phyloP scores from a whole-genome alignment of 2,329 filamentous ascomycete species.

The Amesomyces nigricolor region DNA sequence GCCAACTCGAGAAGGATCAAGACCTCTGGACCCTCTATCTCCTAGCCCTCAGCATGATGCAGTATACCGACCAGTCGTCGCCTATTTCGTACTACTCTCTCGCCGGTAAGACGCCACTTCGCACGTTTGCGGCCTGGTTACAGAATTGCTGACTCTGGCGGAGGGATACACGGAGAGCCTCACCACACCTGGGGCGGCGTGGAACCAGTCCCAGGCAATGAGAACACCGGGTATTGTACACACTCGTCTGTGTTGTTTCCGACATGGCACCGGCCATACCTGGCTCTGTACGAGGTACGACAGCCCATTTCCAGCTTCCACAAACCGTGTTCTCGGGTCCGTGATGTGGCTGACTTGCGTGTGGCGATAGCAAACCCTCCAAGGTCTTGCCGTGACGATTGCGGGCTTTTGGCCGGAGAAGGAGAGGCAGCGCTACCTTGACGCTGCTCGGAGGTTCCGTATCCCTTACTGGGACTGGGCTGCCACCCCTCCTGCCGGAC shows the following conservation, averaged over 20 bases:
- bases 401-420: slow-evolving; percentile 44
- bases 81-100: slow-evolving; percentile 73
- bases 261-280: slow-evolving; percentile 78
- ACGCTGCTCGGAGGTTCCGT: slow-evolving; percentile 47
- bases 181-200: slow-evolving; percentile 51
- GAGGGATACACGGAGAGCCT: slow-evolving; percentile 77
- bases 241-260: slow-evolving; percentile 72
- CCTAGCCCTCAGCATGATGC: slow-evolving; percentile 67
- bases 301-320: neutral
- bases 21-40: slow-evolving; percentile 74
- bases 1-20: slow-evolving; percentile 55
- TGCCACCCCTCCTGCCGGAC: slow-evolving; percentile 40
- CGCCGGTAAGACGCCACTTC: slow-evolving; percentile 46
- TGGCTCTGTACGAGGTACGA: slow-evolving; percentile 54
- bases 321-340: neutral
- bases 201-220: slow-evolving; percentile 43
- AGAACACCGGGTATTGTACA: slow-evolving; percentile 65
- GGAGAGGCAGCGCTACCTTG: slow-evolving; percentile 44
- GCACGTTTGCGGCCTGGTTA: neutral
- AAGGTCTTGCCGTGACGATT: slow-evolving; percentile 35
- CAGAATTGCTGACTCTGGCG: neutral
- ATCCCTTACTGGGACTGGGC: slow-evolving; percentile 59
- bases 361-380: slow-evolving; percentile 35
- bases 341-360: slow-evolving; percentile 5
- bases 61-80: slow-evolving; percentile 56